Evolutionary conservation across 2,329 filamentous ascomycete genomes (phyloP).

Genomic region (Ambrosiella xylebori): DNA sequence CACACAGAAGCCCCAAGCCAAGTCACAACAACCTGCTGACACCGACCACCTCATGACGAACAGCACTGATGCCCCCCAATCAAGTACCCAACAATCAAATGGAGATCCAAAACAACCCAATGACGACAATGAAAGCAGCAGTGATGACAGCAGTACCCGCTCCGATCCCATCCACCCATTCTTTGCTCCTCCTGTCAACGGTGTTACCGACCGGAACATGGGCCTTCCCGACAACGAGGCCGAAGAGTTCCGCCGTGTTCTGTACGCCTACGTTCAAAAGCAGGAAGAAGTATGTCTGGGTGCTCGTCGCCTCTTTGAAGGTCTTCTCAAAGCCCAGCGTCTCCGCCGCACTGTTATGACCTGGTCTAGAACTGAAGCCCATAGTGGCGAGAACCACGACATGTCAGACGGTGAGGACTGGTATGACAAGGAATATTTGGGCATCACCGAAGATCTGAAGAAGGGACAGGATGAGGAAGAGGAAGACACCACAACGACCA

Average conservation of each 20-base stretch:
- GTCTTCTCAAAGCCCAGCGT: conserved; percentile 55
- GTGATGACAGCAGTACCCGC: conserved; percentile 12
- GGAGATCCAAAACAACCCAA: neutral
- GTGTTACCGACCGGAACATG: conserved; percentile 49
- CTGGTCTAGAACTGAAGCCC: conserved; percentile 65
- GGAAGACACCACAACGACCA: conserved; percentile 46
- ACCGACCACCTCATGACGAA: neutral
- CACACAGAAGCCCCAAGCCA: neutral
- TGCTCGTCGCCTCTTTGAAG: conserved; percentile 48
- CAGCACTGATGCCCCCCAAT: neutral
- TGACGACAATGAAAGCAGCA: neutral
- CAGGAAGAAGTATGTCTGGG: conserved; percentile 69
- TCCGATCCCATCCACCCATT: conserved; percentile 50
- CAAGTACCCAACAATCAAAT: neutral
- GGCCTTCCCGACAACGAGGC: conserved; percentile 58
- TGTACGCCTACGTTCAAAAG: conserved; percentile 67
- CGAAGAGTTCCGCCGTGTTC: conserved; percentile 56
- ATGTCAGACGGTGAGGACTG: conserved; percentile 83
- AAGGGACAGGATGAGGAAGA: conserved; percentile 75
- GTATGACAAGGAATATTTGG: conserved; percentile 73
- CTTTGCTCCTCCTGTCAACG: conserved; percentile 47
- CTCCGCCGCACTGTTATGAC: conserved; percentile 53
- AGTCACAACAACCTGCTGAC: neutral
- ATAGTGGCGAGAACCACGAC: conserved; percentile 47
- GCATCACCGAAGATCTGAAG: conserved; percentile 53